Percentiles rank a stretch among this genome's conserved stretches.
These are phyloP conservation scores for Fallopia convolvulus DNA, from an alignment of 148 eudicot genomes.

Conservation along the genomic window DNA sequence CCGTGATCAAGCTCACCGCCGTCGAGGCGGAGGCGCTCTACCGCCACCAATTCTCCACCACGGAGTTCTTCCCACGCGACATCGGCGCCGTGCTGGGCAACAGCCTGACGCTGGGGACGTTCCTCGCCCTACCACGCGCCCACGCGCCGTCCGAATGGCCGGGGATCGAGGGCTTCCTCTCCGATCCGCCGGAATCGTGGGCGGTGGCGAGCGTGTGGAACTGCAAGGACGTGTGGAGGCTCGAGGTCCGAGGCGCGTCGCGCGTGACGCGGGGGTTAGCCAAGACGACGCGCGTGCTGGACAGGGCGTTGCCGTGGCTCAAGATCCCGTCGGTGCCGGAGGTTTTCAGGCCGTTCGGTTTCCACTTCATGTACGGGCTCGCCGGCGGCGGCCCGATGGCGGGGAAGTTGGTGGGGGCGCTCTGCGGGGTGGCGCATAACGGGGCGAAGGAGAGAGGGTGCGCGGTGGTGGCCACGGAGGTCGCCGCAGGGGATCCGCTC, in stretches of 20 bases:
- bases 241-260: conserved; percentile 83
- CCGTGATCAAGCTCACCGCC: conserved; percentile 40
- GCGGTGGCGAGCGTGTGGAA: conserved; percentile 86
- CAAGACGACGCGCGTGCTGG: conserved; percentile 51
- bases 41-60: conserved; percentile 61
- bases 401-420: conserved; percentile 35
- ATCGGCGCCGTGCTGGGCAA: conserved; percentile 57
- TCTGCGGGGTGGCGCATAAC: conserved; percentile 70
- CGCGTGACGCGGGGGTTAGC: conserved; percentile 42
- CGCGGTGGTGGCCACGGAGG: conserved; percentile 81
- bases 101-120: conserved; percentile 58
- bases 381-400: conserved; percentile 74
- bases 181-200: conserved; percentile 68
- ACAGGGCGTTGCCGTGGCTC: conserved; percentile 75
- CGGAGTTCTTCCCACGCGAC: conserved; percentile 88
- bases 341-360: conserved; percentile 78
- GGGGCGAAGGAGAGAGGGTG: conserved; percentile 68
- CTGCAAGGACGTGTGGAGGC: conserved; percentile 53
- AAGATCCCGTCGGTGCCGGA: conserved; percentile 75
- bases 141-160: not conserved
- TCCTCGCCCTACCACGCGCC: conserved; percentile 49
- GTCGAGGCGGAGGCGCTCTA: conserved; percentile 66
- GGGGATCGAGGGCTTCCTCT: not conserved
- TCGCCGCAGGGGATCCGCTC: conserved; percentile 60
- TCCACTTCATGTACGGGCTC: conserved; percentile 82